Percentiles rank a stretch among this genome's conserved stretches.
phyloP scores from a whole-genome alignment of 1,284 basidiomycete species.

The Microbotryum silenes-acaulis region DNA sequence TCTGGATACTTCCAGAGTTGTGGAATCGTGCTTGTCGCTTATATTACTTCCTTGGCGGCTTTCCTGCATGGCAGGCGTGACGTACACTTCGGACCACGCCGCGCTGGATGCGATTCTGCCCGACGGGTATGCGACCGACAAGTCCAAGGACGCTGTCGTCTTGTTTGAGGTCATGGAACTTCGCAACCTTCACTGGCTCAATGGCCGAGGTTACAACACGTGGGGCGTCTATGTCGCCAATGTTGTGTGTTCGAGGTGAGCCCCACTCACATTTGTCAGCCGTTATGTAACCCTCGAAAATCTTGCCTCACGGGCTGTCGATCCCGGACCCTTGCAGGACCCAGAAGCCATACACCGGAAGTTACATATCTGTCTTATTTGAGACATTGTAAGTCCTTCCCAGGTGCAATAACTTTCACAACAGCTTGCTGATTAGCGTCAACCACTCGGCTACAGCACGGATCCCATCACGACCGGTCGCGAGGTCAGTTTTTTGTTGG shows the following conservation, averaged over 20 bases:
- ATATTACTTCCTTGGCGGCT: neutral
- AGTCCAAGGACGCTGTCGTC: slow-evolving; percentile 16
- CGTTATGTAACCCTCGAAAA: neutral
- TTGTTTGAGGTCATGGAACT: slow-evolving; percentile 37
- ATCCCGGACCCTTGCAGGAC: slow-evolving; percentile 4
- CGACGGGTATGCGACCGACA: slow-evolving; percentile 15
- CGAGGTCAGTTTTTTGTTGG: slow-evolving; percentile 10
- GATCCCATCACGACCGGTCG: slow-evolving; percentile 36
- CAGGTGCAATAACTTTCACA: no score
- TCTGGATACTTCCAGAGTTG: no score
- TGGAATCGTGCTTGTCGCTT: neutral
- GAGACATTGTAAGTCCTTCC: slow-evolving; percentile 23
- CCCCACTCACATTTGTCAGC: neutral
- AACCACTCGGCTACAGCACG: slow-evolving; percentile 2
- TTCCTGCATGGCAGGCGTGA: slow-evolving; percentile 2
- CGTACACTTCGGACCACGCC: slow-evolving; percentile 10
- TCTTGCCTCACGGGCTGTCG: no score
- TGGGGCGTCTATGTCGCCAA: slow-evolving; percentile 34
- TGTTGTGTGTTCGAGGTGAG: slow-evolving; percentile 22
- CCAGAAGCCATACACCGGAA: slow-evolving; percentile 17
- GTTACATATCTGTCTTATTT: slow-evolving; percentile 34
- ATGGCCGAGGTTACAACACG: slow-evolving; percentile 36
- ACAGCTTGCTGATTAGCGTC: no score
- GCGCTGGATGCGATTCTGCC: slow-evolving; percentile 21
- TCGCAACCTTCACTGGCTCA: slow-evolving; percentile 36